A percentile compares a stretch with the other conserved stretches of the same genome.
phyloP scores from a whole-genome alignment of 495 filamentous ascomycete genomes.

The Elasticomyces elasticus region DNA sequence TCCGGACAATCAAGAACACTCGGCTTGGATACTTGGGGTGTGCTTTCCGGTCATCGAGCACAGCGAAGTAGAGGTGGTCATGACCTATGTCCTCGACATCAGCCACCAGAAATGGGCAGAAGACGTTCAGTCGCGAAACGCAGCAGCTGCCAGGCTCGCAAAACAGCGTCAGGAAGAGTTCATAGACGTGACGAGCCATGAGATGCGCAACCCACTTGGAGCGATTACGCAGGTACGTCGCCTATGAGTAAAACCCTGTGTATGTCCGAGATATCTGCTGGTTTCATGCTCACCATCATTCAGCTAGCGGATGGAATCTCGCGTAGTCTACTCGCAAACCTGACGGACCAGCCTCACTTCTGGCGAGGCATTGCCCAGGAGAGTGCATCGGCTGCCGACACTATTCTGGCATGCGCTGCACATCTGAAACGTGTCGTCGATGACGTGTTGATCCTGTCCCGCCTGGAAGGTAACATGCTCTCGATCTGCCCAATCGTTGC shows the following conservation, averaged over 20 bases:
- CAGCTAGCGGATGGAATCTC: constrained; percentile 25
- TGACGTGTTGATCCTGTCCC: constrained; percentile 26
- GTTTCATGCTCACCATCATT: constrained; percentile 24
- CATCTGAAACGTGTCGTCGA: constrained; percentile 27
- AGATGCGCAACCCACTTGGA: constrained; percentile 28
- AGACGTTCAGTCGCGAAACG: constrained; percentile 15
- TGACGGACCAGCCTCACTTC: background rate
- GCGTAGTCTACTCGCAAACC: background rate
- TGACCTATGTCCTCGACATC: constrained; percentile 13
- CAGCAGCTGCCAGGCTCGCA: constrained; percentile 20
- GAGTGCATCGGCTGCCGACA: constrained; percentile 21
- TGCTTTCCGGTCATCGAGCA: background rate
- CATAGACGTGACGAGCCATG: constrained; percentile 28
- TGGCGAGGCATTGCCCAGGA: background rate
- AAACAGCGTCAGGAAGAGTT: constrained; percentile 25
- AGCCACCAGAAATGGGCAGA: constrained; percentile 19
- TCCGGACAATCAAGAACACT: background rate
- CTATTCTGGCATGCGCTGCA: constrained; percentile 25
- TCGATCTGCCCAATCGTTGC: constrained; percentile 19
- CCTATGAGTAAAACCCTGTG: too few relatives aligned
- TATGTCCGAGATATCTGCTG: too few relatives aligned
- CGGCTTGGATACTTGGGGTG: background rate
- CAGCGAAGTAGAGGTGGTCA: constrained; percentile 10
- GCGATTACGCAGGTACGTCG: too few relatives aligned
- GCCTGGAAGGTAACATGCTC: constrained; percentile 26